Evolutionary conservation across 225 moss, liverwort and hornwort species (phyloP), one percentile per base, ranked within the genome.

Genomic region (Straminergon stramineum): DNA sequence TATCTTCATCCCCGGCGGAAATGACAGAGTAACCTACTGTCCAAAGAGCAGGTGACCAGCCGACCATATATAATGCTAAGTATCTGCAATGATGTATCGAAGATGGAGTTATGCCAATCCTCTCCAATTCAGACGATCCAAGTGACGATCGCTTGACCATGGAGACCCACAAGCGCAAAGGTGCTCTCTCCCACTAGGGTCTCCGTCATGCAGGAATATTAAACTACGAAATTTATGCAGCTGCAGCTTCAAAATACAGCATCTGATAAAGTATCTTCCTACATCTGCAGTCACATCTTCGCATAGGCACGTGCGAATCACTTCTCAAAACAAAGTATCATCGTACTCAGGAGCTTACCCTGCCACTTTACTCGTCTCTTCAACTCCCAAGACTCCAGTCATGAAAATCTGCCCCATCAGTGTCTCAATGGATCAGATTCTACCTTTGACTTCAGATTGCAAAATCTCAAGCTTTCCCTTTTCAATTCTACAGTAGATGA

Each of bases 31-130:
- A 97, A 60, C 98, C 98, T 55, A 95, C 90, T 89, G 91, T 98
- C 98, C 97, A 98, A 75, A 98, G 94, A 86, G 95, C 94, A 77
- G 97, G 96, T 89, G 98, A 97, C 97, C 97, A 98, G 61, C 96
- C 96, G 65, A 96, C 98, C 97, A 98, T 97, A 75, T 95, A 98
- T 84, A 98, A 91, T 64, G 98, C 98, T 95, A 98, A 94, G 88
- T 98, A 98, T 86, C 98, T 98, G 91, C 89, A 90, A 91, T n/a
- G 48, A 79, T 69, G 61, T 37, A 89, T 84, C 17, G 34, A 84
- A 74, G 60, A 78, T 69, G 41, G 27, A 71, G 53, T 74, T 26
- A 60, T 70, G 82, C 27, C 81, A 56, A 84, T 89, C 76, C 41
- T 81, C 82, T 84, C 67, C 84, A 82, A 82, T 41, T 28, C 61